A percentile compares a stretch with the other conserved stretches of the same genome.
Evolutionary conservation across 176 grass and related monocot genomes (phyloP).

Genomic region (Alopecurus myosuroides): DNA sequence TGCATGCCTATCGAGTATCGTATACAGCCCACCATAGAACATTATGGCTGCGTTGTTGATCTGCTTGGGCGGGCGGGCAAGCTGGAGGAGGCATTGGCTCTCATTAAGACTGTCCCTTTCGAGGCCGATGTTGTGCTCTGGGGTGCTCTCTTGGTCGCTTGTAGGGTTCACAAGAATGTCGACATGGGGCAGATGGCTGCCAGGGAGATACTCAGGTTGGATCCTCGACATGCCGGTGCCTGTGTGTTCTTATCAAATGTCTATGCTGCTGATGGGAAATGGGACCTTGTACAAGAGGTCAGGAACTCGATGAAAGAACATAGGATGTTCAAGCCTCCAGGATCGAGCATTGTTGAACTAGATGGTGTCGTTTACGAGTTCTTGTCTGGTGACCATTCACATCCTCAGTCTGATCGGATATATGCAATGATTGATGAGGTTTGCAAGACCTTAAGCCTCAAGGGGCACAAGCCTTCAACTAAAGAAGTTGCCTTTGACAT

Average conservation of each 20-base stretch:
- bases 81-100: constrained; percentile 30
- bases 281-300: constrained; percentile 31
- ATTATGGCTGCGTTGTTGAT: constrained; percentile 38
- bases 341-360: constrained; percentile 33
- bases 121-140: constrained; percentile 28
- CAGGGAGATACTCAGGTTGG: constrained; percentile 36
- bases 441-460: constrained; percentile 18
- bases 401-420: constrained; percentile 35
- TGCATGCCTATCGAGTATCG: constrained; percentile 6
- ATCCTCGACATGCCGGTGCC: constrained; percentile 31
- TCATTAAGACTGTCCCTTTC: constrained; percentile 6
- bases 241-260: constrained; percentile 45
- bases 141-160: constrained; percentile 45
- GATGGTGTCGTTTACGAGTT: constrained; percentile 37
- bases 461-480: constrained; percentile 24
- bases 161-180: constrained; percentile 41
- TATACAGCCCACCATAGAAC: constrained; percentile 36
- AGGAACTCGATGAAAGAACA: constrained; percentile 36
- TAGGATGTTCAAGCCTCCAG: constrained; percentile 39
- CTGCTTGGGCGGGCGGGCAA: constrained; percentile 29
- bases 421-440: constrained; percentile 46
- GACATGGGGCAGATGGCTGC: constrained; percentile 36
- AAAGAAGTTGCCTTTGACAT: constrained; percentile 29
- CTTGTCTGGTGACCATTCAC: constrained; percentile 37
- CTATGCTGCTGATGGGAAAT: constrained; percentile 37